Base-by-base conservation (phyloP, 768 basidiomycete species). In the Cantharellus anzutake region DNA sequence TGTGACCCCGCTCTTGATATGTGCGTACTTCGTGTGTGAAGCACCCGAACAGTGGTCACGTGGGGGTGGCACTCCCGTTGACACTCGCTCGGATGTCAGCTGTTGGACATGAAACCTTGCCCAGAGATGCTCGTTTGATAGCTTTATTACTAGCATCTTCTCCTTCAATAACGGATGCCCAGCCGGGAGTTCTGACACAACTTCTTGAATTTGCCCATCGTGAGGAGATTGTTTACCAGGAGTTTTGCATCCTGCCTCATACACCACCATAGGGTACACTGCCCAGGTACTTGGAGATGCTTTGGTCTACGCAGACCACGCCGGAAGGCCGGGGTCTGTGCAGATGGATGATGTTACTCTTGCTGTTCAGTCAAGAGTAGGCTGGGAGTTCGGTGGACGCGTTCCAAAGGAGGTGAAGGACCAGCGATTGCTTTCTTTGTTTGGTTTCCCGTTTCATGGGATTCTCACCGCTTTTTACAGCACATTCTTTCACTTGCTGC, bases 301-400 rank as follows among this genome's bases (percentile, higher is more conserved):
- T 39, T 80, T 81, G 63, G 84, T 89, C 20, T 91, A 91, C 67
- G 83, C 87, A 14, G 89, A 91, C 65, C 88, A 91, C 67, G 88
- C 84, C 20, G 84, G 85, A 11, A 76, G 82, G 51, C 69, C 79
- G 2, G 84, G 83, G 61, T 88, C 84, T 72, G 75, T 91, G 59
- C 87, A 89, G 63, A 79, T 83, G 75, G 87, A 91, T 63, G 88
- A 91, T 70, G 73, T 86, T 53, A 77, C 79, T 2, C 74, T 91
- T 44, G 86, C 87, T 2, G 82, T 89, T 3, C 88, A 91, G 69
- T 86, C 87, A 3, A 81, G 88, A 60, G 89, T 91, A 3, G 89
- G 88, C 50, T 91, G 89, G 89, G 89, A 91, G 70, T 85, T 89
- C 68, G 88, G 87, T 34, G 88, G 89, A 3, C 77, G 87, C 42